Conservation (phyloP, 202 grass and related monocot species). For the Saccharum hybrid region DNA sequence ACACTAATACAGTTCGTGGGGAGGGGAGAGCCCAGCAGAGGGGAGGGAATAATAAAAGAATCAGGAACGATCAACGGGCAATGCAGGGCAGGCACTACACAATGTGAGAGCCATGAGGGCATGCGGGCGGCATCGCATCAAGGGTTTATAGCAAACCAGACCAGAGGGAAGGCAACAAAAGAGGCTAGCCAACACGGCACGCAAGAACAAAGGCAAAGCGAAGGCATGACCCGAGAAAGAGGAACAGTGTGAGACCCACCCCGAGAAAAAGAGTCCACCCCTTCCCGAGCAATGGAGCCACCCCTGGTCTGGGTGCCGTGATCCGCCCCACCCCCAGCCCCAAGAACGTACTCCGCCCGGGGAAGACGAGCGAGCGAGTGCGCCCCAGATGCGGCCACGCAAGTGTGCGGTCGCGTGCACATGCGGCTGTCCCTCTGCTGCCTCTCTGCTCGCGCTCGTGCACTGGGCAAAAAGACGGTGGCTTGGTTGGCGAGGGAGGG, state of each 20-base stretch:
- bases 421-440: too few relatives aligned
- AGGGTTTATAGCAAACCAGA: conserved; percentile 46
- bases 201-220: conserved; percentile 54
- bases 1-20: background rate
- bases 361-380: conserved; percentile 21
- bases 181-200: conserved; percentile 46
- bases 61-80: conserved; percentile 42
- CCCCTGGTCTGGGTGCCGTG: background rate
- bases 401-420: conserved; percentile 49
- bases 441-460: conserved; percentile 38
- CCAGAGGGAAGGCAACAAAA: conserved; percentile 49
- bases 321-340: background rate
- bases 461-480: conserved; percentile 34
- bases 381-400: conserved; percentile 43
- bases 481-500: conserved; percentile 19
- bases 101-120: conserved; percentile 24
- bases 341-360: background rate
- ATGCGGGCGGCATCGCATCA: conserved; percentile 38
- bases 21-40: background rate
- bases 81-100: background rate
- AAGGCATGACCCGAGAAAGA: conserved; percentile 54
- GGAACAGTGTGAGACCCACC: conserved; percentile 58
- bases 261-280: conserved; percentile 18
- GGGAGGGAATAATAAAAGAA: background rate
- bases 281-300: conserved; percentile 35